A percentile compares a stretch with the other conserved stretches of the same genome.
Conservation (phyloP, 148 eudicot genomes). For the Chenopodium suecicum region DNA sequence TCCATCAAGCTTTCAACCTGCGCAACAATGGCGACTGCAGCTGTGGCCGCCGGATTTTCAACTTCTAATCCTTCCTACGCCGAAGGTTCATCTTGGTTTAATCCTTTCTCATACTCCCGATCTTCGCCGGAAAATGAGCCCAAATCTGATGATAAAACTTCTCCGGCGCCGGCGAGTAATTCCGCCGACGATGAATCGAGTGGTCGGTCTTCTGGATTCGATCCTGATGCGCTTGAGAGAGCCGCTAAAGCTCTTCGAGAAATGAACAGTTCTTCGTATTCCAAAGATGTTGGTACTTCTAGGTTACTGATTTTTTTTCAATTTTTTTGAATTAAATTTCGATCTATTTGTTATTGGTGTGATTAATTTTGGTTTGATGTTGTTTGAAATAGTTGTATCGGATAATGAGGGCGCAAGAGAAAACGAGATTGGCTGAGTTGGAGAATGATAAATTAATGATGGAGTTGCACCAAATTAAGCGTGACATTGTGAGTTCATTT, state of each 20-base stretch:
- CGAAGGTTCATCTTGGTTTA: constrained; percentile 53
- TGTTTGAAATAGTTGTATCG: constrained; percentile 57
- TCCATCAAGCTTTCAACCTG: constrained; percentile 42
- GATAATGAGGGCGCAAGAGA: constrained; percentile 82
- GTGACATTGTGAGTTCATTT: constrained; percentile 48
- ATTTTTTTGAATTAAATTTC: neutral
- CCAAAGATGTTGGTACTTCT: constrained; percentile 50
- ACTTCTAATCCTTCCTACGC: constrained; percentile 44
- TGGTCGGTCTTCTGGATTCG: constrained; percentile 50
- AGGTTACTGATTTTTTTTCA: neutral
- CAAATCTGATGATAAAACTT: constrained; percentile 8
- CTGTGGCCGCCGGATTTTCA: constrained; percentile 43
- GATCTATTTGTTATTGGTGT: neutral
- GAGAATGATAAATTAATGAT: constrained; percentile 65
- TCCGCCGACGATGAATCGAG: constrained; percentile 44
- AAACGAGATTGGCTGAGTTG: constrained; percentile 66
- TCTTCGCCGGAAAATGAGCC: constrained; percentile 23
- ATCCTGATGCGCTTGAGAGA: constrained; percentile 70
- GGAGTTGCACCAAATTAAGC: constrained; percentile 54
- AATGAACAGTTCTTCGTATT: constrained; percentile 60
- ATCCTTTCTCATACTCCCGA: constrained; percentile 48
- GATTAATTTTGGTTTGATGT: neutral
- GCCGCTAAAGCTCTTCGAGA: constrained; percentile 77
- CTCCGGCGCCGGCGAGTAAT: constrained; percentile 20
- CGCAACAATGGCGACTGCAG: constrained; percentile 46